Base-by-base conservation (phyloP, 139 green algal species). In the Raphidocelis subcapitata region DNA sequence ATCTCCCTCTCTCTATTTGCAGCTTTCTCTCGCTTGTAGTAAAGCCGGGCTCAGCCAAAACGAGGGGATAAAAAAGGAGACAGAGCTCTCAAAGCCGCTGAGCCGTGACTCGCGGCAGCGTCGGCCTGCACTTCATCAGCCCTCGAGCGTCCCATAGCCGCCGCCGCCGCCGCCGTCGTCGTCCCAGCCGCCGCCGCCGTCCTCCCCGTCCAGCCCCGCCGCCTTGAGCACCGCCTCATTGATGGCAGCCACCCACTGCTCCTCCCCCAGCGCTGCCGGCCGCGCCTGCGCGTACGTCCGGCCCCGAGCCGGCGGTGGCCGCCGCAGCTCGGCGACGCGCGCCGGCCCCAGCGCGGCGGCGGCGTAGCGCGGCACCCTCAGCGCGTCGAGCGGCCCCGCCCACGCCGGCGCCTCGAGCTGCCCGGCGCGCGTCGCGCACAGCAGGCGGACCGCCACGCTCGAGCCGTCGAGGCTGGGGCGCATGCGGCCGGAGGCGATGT, bases 171-270 rank as follows among this genome's bases (percentile, higher is more conserved):
- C n/a, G n/a, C n/a, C n/a, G n/a, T n/a, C n/a, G n/a, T n/a, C n/a
- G n/a, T n/a, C n/a, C n/a, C n/a, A n/a, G n/a, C n/a, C n/a, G n/a
- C 41, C 41, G 41, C 41, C 55, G n/a, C 56, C 69, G 41, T 69
- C 21, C 36, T 62, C 26, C n/a, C 36, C 57, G 41, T 79, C 77
- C 49, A 79, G 70, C 2, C 77, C 77, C 3, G 77, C 77, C 29
- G 78, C 76, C 67, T 84, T 84, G 32, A 87, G 71, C 54, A 87
- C 75, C 15, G 70, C 71, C 67, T 87, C 77, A 59, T 87, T 87
- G 60, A 87, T 81, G 61, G 68, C 61, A 44, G 82, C 74, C 5
- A 84, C 49, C 68, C 69, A 87, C n/a, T 76, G 69, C 20, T 82
- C 82, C 57, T 84, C 82, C 18, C 66, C 77, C 73, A 84, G 32